A percentile compares a stretch with the other conserved stretches of the same genome.
phyloP scores from a whole-genome alignment of 176 grass and related monocot species.

The Rhynchospora pubera region DNA sequence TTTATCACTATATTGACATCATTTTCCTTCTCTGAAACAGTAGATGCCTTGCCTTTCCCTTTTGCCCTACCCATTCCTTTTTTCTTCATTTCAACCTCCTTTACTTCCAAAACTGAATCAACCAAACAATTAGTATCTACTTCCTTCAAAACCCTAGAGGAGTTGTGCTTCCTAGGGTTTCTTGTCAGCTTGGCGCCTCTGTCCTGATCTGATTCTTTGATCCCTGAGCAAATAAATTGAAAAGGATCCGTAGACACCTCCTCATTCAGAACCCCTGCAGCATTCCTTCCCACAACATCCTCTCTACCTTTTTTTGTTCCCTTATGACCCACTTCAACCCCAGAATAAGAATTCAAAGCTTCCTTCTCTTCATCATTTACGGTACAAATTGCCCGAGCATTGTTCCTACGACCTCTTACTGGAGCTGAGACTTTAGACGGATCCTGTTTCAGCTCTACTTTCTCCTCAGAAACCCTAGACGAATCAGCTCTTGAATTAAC shows the following conservation, averaged over 20 bases:
- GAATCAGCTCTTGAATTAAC: not conserved
- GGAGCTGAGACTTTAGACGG: not conserved
- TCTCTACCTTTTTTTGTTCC: not conserved
- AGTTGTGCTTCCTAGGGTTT: conserved; percentile 1
- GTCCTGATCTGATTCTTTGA: not conserved
- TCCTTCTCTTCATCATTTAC: conserved; percentile 1
- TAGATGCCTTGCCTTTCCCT: conserved; percentile 1
- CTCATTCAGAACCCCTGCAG: conserved; percentile 3
- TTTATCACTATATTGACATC: conserved; percentile 15
- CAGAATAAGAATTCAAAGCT: not conserved
- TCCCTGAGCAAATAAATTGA: not conserved
- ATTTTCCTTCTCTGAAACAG: conserved; percentile 6
- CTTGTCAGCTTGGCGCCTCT: not conserved
- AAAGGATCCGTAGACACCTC: not conserved
- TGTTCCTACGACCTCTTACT: not conserved
- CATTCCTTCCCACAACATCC: not conserved
- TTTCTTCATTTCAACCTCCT: not conserved
- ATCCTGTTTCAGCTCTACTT: not conserved
- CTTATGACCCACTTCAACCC: not conserved
- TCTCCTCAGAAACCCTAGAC: not conserved
- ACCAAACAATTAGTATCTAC: not conserved
- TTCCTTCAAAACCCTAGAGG: conserved; percentile 26
- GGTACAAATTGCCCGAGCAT: not conserved
- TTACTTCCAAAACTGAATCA: not conserved
- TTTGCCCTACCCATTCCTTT: not conserved